A percentile compares a stretch with the other conserved stretches of the same genome.
Evolutionary conservation across 176 grass and related monocot genomes (phyloP).

Genomic region (Avena insularis): DNA sequence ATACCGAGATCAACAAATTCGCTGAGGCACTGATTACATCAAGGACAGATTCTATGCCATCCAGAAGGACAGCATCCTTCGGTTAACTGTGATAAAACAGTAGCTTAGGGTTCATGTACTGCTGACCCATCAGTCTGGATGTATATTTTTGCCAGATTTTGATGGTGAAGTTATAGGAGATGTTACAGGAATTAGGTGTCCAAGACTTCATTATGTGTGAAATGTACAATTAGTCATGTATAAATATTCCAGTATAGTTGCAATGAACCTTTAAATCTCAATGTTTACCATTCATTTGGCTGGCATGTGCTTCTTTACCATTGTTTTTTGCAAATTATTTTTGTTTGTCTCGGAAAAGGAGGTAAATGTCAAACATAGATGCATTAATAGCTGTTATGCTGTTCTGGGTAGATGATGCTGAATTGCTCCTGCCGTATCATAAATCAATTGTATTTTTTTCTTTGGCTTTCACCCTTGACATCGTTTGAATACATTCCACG

Average conservation of each 20-base stretch:
- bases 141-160: constrained; percentile 53
- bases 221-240: constrained; percentile 47
- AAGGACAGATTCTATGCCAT: constrained; percentile 44
- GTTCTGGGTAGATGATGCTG: constrained; percentile 1
- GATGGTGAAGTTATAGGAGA: constrained; percentile 46
- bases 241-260: constrained; percentile 42
- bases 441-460: background rate
- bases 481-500: background rate
- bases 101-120: constrained; percentile 49
- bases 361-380: constrained; percentile 1
- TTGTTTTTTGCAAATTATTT: constrained; percentile 15
- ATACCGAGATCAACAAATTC: constrained; percentile 60
- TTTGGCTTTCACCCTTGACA: background rate
- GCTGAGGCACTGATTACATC: constrained; percentile 57
- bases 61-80: constrained; percentile 53
- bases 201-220: constrained; percentile 40
- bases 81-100: constrained; percentile 33
- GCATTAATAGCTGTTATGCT: background rate
- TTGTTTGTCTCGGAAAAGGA: background rate
- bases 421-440: constrained; percentile 2
- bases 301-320: constrained; percentile 13
- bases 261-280: constrained; percentile 19
- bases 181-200: constrained; percentile 32
- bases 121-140: constrained; percentile 37
- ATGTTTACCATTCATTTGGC: constrained; percentile 8